These are phyloP conservation scores for Meyerozyma athensensis DNA, from an alignment of 1,139 yeast species.

Conservation along the genomic window DNA sequence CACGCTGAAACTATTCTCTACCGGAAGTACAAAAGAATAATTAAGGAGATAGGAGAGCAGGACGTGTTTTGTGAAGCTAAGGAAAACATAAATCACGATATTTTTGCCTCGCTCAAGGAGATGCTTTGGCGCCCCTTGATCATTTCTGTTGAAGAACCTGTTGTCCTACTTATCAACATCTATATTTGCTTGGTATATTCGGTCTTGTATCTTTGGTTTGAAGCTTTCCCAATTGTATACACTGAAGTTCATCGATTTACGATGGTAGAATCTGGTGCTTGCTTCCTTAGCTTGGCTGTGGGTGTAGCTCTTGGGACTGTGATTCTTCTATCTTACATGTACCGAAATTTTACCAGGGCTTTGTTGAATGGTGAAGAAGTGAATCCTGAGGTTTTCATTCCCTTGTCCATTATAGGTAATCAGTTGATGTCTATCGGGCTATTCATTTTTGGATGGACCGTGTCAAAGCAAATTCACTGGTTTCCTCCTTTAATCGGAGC, in stretches of 20 bases:
- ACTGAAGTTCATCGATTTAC: constrained; percentile 9
- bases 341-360: constrained; percentile 9
- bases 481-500: constrained; percentile 29
- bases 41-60: constrained; percentile 9
- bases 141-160: constrained; percentile 12
- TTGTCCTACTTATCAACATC: constrained; percentile 12
- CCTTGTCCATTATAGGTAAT: constrained; percentile 38
- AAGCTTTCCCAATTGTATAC: constrained; percentile 14
- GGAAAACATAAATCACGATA: constrained; percentile 5
- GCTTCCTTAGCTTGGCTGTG: constrained; percentile 9
- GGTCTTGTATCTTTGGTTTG: constrained; percentile 14
- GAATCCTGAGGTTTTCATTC: constrained; percentile 58
- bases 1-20: constrained; percentile 11
- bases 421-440: constrained; percentile 27
- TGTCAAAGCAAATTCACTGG: constrained; percentile 27
- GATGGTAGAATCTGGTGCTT: constrained; percentile 10
- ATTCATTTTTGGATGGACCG: constrained; percentile 32
- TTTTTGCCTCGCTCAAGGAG: constrained; percentile 9
- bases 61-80: constrained; percentile 9
- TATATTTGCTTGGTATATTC: constrained; percentile 14
- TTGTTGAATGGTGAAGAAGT: constrained; percentile 25
- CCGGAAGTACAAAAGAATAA: constrained; percentile 12
- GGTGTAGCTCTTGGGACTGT: constrained; percentile 10
- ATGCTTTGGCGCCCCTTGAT: constrained; percentile 13
- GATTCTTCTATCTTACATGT: constrained; percentile 8